Percentiles rank a stretch among this genome's conserved stretches.
Evolutionary conservation across 176 grass and related monocot species (phyloP).

Genomic region (Echinochloa phyllopogon): DNA sequence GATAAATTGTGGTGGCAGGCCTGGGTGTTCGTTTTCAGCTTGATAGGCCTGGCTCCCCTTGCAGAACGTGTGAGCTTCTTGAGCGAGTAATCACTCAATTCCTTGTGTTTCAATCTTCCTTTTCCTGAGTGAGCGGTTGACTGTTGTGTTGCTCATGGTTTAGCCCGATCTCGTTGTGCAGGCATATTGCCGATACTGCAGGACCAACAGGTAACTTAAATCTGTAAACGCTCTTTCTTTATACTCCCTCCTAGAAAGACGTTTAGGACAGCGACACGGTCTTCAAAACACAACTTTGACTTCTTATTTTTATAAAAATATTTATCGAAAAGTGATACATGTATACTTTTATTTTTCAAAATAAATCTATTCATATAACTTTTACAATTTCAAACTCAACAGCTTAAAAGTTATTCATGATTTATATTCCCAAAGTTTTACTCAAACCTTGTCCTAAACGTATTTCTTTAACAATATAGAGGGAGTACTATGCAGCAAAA

Average conservation of each 20-base stretch:
- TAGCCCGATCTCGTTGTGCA: constrained; percentile 30
- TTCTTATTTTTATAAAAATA: too few relatives aligned
- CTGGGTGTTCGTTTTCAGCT: constrained; percentile 75
- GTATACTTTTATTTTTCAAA: too few relatives aligned
- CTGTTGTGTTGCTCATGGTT: not conserved
- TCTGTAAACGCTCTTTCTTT: not conserved
- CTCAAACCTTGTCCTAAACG: too few relatives aligned
- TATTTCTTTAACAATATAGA: too few relatives aligned
- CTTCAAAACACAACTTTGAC: too few relatives aligned
- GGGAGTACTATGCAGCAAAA: not conserved
- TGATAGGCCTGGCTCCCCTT: constrained; percentile 64
- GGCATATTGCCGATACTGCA: constrained; percentile 55
- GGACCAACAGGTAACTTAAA: constrained; percentile 61
- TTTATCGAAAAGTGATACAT: too few relatives aligned
- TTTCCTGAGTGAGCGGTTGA: not conserved
- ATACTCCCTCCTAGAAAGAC: too few relatives aligned
- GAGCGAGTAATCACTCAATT: constrained; percentile 62
- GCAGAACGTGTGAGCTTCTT: constrained; percentile 83
- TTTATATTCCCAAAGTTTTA: too few relatives aligned
- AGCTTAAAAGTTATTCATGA: too few relatives aligned
- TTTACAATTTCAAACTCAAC: too few relatives aligned
- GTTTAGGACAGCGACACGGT: too few relatives aligned
- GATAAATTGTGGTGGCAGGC: constrained; percentile 41
- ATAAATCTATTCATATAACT: too few relatives aligned
- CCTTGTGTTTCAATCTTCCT: not conserved